These are phyloP conservation scores for Biscogniauxia sp. DNA, from an alignment of 2,329 filamentous ascomycete species.

Conservation along the genomic window DNA sequence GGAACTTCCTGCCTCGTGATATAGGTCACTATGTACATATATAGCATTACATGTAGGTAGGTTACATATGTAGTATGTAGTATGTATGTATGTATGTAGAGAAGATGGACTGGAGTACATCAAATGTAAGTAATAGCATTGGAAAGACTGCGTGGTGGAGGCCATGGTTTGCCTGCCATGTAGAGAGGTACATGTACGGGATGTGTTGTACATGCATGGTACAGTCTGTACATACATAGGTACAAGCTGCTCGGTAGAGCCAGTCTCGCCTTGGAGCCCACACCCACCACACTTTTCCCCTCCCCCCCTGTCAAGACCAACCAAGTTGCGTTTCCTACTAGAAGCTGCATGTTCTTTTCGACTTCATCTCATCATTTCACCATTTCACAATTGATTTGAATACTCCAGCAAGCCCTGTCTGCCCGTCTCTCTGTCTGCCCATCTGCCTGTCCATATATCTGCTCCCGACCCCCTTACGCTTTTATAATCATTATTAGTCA, in stretches of 20 bases:
- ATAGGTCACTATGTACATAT: too few relatives aligned
- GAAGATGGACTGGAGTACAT: conserved; percentile 11
- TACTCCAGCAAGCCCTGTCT: conserved; percentile 5
- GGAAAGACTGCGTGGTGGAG: conserved; percentile 3
- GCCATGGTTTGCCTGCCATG: background rate
- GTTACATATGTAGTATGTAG: background rate
- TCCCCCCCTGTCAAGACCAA: conserved; percentile 28
- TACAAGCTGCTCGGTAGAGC: background rate
- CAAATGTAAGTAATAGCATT: conserved; percentile 1
- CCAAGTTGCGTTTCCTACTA: conserved; percentile 28
- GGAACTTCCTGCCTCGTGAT: background rate
- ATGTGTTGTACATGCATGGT: conserved; percentile 17
- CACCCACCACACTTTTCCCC: conserved; percentile 15
- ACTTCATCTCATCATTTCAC: conserved; percentile 33
- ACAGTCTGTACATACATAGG: background rate
- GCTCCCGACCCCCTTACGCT: background rate
- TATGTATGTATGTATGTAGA: conserved; percentile 14
- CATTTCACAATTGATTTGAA: conserved; percentile 19
- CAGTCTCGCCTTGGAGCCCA: conserved; percentile 23
- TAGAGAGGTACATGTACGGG: conserved; percentile 7
- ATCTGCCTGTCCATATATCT: background rate
- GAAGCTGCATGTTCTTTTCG: conserved; percentile 32
- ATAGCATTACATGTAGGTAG: too few relatives aligned
- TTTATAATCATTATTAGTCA: background rate
- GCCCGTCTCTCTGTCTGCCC: conserved; percentile 3